Evolutionary conservation across 129 eudicot genomes (phyloP).

Genomic region (Smallanthus sonchifolius): DNA sequence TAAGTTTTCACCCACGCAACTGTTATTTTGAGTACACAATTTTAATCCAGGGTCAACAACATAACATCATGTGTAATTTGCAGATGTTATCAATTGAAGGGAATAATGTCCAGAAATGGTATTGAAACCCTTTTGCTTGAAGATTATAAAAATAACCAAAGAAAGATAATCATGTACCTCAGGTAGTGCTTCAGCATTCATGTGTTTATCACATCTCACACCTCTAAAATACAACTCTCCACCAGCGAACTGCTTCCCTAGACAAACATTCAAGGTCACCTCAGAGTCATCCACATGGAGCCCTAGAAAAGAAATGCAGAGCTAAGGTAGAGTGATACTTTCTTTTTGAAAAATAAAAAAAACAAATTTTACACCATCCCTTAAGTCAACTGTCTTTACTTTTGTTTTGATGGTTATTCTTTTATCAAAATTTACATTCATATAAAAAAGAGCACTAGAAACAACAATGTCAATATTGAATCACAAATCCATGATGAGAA

Average conservation of each 20-base stretch:
- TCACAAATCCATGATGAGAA: neutral
- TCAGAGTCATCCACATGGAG: slow-evolving; percentile 95
- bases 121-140: neutral
- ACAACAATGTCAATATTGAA: neutral
- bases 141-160: neutral
- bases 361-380: neutral
- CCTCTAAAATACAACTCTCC: slow-evolving; percentile 95
- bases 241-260: slow-evolving; percentile 82
- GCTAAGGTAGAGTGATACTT: too few species aligned
- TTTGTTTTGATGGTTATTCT: too few species aligned
- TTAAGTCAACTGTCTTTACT: too few species aligned
- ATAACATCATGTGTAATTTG: too few species aligned
- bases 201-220: slow-evolving; percentile 82
- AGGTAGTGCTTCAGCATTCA: slow-evolving; percentile 58
- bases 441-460: neutral
- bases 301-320: slow-evolving; percentile 33
- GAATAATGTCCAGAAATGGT: neutral
- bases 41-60: too few species aligned
- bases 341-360: neutral
- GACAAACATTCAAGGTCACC: slow-evolving; percentile 82
- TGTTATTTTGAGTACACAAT: too few species aligned
- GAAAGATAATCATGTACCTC: slow-evolving; percentile 52
- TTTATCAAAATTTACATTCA: too few species aligned
- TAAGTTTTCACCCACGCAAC: too few species aligned
- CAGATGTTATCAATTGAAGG: too few species aligned